A percentile compares a stretch with the other conserved stretches of the same genome.
phyloP scores from a whole-genome alignment of 2,329 filamentous ascomycete genomes.

The Cladosporium sp. region DNA sequence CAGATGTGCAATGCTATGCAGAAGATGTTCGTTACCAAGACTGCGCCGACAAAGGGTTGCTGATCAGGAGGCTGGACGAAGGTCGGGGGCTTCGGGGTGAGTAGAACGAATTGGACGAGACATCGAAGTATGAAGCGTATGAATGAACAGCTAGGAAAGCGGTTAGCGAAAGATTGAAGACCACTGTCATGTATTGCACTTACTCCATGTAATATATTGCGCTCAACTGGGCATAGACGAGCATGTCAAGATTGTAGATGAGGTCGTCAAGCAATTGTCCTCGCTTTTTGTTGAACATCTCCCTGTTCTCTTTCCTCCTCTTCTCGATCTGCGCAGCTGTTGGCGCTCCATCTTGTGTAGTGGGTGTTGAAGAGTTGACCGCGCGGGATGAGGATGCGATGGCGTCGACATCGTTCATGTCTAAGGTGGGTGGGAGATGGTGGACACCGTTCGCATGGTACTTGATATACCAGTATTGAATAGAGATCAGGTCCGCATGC shows the following conservation, averaged over 20 bases:
- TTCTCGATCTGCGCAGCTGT: constrained; percentile 22
- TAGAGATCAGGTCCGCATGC: neutral
- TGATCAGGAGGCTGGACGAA: constrained; percentile 45
- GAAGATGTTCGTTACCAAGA: constrained; percentile 51
- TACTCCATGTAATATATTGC: constrained; percentile 62
- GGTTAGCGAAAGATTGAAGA: neutral
- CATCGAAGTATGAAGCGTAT: constrained; percentile 53
- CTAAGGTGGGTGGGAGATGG: constrained; percentile 18
- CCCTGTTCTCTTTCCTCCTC: constrained; percentile 28
- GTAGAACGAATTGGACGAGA: constrained; percentile 53
- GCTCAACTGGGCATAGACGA: constrained; percentile 59
- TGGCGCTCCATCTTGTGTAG: constrained; percentile 14
- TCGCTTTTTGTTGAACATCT: constrained; percentile 38
- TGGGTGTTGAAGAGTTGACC: constrained; percentile 12
- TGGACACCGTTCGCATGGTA: constrained; percentile 3
- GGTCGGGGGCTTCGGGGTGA: constrained; percentile 55
- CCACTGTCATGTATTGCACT: constrained; percentile 19
- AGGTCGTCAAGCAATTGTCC: constrained; percentile 51
- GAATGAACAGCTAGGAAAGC: constrained; percentile 48
- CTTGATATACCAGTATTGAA: neutral
- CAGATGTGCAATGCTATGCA: constrained; percentile 53
- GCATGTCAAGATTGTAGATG: constrained; percentile 54
- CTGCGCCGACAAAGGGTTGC: constrained; percentile 50
- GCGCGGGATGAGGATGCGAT: constrained; percentile 16
- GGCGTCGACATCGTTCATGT: constrained; percentile 36